Base-by-base conservation (phyloP, 2,329 filamentous ascomycete species). In the Neofusicoccum ribis region DNA sequence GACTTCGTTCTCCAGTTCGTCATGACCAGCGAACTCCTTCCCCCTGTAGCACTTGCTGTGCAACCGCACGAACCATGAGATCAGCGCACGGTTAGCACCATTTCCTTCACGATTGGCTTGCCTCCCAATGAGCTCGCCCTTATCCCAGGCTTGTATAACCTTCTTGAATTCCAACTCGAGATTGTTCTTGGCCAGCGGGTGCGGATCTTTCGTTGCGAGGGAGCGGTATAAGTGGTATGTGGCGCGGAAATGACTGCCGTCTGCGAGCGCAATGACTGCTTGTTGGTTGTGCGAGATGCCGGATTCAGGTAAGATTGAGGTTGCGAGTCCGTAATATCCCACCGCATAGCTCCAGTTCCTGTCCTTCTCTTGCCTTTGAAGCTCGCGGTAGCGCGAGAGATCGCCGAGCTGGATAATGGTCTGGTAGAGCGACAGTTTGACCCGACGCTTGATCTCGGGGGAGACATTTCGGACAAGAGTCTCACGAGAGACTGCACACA, bases 171-270 rank as follows among this genome's bases (percentile, higher is more conserved):
- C 91, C 63, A 89, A 83, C 71, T 91, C 89, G 56, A 99, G 83
- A 72, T 98, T 98, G 17, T 83, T 80, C 65, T 85, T 83, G 3
- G 92, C 93, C 51, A 89, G 85, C 0, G 90, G 89, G 72, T 95
- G 89, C 4, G 93, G 92, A 46, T 89, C 83, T 61, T 88, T 84
- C 37, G 92, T 89, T 8, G 89, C 88, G 70, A 95, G 84, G 15
- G 93, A 89, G 68, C 93, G 89, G 74, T 97, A 95, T 46, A 98
- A 87, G 76, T 97, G 89, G 77, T 97, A 98, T 36, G 96, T 89
- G 9, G 92, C 89, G 67, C 92, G 88, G 59, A 98, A 85, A 74
- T 96, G 91, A 70, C 94, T 90, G 65, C 85, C 86, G 71, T 93
- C 88, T 62, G 90, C 89, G 54, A 92, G 85, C 66, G 90, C 89